A percentile compares a stretch with the other conserved stretches of the same genome.
Conservation (phyloP, 495 filamentous ascomycete genomes). For the Elasticomyces elasticus region DNA sequence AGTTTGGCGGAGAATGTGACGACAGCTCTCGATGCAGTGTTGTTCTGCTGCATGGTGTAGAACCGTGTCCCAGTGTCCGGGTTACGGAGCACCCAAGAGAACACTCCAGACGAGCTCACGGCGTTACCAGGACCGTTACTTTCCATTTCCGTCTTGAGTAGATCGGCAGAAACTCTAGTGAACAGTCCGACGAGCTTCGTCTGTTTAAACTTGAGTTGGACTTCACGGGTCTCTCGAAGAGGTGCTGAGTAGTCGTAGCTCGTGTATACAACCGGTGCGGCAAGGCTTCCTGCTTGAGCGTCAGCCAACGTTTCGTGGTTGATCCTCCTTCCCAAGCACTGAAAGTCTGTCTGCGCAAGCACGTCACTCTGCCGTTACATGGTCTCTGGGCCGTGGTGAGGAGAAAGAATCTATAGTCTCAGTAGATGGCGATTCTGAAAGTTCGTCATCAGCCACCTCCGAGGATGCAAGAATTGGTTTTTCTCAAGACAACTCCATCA, state of each 20-base stretch:
- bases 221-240: conserved; percentile 47
- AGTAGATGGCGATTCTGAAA: too few species aligned
- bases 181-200: conserved; percentile 51
- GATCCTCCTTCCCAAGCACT: too few species aligned
- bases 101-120: conserved; percentile 36
- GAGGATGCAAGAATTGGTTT: too few species aligned
- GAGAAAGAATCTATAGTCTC: too few species aligned
- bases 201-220: conserved; percentile 50
- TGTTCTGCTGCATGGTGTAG: conserved; percentile 45
- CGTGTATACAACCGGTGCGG: conserved; percentile 25
- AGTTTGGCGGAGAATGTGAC: conserved; percentile 45
- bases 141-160: conserved; percentile 45
- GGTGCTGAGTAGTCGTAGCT: conserved; percentile 37
- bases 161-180: conserved; percentile 42
- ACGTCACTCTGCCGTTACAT: too few species aligned
- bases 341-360: too few species aligned
- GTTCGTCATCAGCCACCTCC: too few species aligned
- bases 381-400: too few species aligned
- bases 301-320: too few species aligned
- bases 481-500: too few species aligned
- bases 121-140: conserved; percentile 50
- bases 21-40: conserved; percentile 37
- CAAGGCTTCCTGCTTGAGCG: conserved; percentile 27
- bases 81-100: conserved; percentile 45
- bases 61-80: conserved; percentile 46